Percentiles rank a stretch among this genome's conserved stretches.
Conservation (phyloP, 768 basidiomycete species). For the Mycena vitilis region DNA sequence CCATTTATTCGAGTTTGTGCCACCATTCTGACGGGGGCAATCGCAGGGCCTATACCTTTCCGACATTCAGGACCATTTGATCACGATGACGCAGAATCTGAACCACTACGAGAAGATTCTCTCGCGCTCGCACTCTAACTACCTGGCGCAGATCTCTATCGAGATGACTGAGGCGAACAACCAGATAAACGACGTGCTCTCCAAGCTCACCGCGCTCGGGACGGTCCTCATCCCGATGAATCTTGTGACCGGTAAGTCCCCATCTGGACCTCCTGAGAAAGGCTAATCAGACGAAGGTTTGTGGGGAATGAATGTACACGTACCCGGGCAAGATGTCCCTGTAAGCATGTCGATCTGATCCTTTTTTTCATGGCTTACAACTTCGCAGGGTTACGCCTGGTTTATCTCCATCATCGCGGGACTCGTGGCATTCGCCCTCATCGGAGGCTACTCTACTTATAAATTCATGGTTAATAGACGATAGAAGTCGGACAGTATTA, state of each 20-base stretch:
- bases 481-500: conserved; percentile 24
- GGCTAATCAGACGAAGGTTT: conserved; percentile 60
- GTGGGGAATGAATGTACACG: conserved; percentile 99
- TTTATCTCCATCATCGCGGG: conserved; percentile 88
- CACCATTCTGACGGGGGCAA: not conserved
- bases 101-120: conserved; percentile 99
- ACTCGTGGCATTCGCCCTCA: conserved; percentile 82
- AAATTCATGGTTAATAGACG: conserved; percentile 69
- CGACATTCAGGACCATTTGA: conserved; percentile 94
- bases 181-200: conserved; percentile 98
- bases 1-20: not conserved
- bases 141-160: conserved; percentile 98
- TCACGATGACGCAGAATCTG: conserved; percentile 99
- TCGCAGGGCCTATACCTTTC: conserved; percentile 91
- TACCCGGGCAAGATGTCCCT: conserved; percentile 81
- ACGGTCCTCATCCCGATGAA: conserved; percentile 98
- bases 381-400: conserved; percentile 72
- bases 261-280: not conserved
- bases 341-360: conserved; percentile 47
- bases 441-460: conserved; percentile 86
- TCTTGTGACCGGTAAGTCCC: conserved; percentile 82
- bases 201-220: conserved; percentile 96
- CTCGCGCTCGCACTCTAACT: conserved; percentile 98
- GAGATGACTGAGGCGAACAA: conserved; percentile 99
- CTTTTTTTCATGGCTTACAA: conserved; percentile 11